These are phyloP conservation scores for Immersiella caudata DNA, from an alignment of 495 filamentous ascomycete species.

Conservation along the genomic window DNA sequence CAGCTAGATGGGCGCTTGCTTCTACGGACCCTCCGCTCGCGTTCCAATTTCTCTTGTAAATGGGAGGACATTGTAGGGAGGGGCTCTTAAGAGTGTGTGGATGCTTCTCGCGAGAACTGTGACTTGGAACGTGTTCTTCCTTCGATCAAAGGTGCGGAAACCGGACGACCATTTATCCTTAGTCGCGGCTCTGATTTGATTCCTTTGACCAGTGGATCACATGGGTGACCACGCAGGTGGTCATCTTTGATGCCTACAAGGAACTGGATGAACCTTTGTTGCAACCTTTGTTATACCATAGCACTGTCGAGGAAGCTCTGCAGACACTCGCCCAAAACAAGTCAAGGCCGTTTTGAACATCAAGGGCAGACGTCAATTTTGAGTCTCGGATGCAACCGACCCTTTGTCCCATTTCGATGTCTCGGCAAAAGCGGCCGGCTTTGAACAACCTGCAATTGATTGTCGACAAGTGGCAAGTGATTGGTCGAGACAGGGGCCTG, in stretches of 20 bases:
- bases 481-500: neutral
- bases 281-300: too few relatives aligned
- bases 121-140: too few relatives aligned
- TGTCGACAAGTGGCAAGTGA: neutral
- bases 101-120: slow-evolving; percentile 37
- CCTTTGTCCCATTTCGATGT: neutral
- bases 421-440: slow-evolving; percentile 1
- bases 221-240: too few relatives aligned
- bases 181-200: too few relatives aligned
- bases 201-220: too few relatives aligned
- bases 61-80: slow-evolving; percentile 45
- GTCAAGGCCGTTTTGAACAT: neutral
- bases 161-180: too few relatives aligned
- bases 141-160: too few relatives aligned
- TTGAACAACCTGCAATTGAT: neutral
- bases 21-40: slow-evolving; percentile 49
- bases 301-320: too few relatives aligned
- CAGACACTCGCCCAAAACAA: too few relatives aligned
- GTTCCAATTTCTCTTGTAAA: slow-evolving; percentile 55
- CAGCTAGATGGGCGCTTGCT: slow-evolving; percentile 45
- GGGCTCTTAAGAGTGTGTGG: slow-evolving; percentile 31
- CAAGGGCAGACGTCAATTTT: neutral
- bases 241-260: too few relatives aligned
- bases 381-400: neutral
- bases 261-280: too few relatives aligned